These are phyloP conservation scores for Oemleria cerasiformis DNA, from an alignment of 306 rosid genomes.

Conservation along the genomic window DNA sequence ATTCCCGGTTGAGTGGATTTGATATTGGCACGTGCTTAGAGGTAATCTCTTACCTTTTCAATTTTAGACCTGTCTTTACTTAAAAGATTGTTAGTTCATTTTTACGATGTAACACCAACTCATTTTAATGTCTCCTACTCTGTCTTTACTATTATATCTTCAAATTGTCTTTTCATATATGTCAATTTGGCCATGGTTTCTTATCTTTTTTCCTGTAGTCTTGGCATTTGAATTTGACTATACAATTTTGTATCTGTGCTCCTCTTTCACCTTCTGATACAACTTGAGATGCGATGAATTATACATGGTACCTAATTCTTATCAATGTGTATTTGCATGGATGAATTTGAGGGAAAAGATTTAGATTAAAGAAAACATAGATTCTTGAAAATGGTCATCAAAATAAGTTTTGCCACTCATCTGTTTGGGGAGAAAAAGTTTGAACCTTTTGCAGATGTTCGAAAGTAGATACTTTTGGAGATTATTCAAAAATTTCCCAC, in stretches of 20 bases:
- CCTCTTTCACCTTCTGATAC: not conserved
- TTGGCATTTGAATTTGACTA: conserved; percentile 2
- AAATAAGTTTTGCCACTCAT: too few species aligned
- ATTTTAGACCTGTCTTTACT: not conserved
- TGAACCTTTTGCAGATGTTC: too few species aligned
- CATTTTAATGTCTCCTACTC: not conserved
- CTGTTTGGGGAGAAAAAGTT: too few species aligned
- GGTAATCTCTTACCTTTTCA: conserved; percentile 44
- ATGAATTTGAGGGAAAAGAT: too few species aligned
- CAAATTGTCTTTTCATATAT: not conserved
- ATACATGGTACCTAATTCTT: not conserved
- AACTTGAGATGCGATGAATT: not conserved
- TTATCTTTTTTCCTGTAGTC: not conserved
- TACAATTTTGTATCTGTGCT: conserved; percentile 7
- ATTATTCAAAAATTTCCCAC: too few species aligned
- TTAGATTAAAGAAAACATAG: too few species aligned
- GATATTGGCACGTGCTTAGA: conserved; percentile 97
- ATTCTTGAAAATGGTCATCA: too few species aligned
- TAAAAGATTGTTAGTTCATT: conserved; percentile 14
- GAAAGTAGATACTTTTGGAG: too few species aligned
- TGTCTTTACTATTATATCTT: not conserved
- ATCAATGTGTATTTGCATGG: not conserved
- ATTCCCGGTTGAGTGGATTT: conserved; percentile 67
- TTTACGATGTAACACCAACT: not conserved
- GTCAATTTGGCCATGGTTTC: not conserved